phyloP scores from a whole-genome alignment of 2,329 filamentous ascomycete species.

The Fusarium bulbicola region DNA sequence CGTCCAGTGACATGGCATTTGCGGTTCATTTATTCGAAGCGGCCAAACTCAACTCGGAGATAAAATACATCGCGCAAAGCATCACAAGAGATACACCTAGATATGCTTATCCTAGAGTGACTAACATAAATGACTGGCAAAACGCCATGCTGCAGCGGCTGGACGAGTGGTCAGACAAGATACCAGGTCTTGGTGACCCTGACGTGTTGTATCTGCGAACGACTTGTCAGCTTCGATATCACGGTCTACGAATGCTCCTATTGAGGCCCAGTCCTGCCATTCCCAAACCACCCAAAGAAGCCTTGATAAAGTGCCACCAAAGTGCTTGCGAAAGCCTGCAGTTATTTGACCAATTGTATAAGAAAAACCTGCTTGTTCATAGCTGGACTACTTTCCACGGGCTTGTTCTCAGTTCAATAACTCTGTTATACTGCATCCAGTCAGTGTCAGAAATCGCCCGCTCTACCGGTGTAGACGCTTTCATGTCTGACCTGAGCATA shows the following conservation, averaged over 20 bases:
- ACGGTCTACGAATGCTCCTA: constrained; percentile 59
- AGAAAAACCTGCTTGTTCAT: constrained; percentile 55
- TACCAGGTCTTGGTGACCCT: constrained; percentile 41
- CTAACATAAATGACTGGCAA: constrained; percentile 58
- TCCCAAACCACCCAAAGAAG: constrained; percentile 54
- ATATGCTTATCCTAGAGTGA: constrained; percentile 59
- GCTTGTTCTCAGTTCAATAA: constrained; percentile 57
- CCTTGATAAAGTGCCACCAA: constrained; percentile 53
- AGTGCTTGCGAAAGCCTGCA: constrained; percentile 54
- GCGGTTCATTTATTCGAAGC: constrained; percentile 60
- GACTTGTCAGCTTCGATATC: constrained; percentile 57
- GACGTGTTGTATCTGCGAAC: constrained; percentile 39
- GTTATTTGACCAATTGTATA: constrained; percentile 55
- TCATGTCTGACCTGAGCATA: constrained; percentile 54
- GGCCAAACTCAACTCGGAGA: constrained; percentile 62
- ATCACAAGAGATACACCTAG: constrained; percentile 56
- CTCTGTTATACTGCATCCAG: constrained; percentile 62
- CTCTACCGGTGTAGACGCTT: constrained; percentile 48
- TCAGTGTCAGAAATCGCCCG: constrained; percentile 53
- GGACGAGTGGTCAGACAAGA: constrained; percentile 51
- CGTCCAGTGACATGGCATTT: constrained; percentile 46
- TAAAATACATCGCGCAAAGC: constrained; percentile 66
- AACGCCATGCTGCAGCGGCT: constrained; percentile 51
- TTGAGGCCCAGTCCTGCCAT: constrained; percentile 62
- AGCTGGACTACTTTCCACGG: constrained; percentile 60